These are phyloP conservation scores for Brettanomyces sp. DNA, from an alignment of 805 yeast genomes.

Conservation along the genomic window DNA sequence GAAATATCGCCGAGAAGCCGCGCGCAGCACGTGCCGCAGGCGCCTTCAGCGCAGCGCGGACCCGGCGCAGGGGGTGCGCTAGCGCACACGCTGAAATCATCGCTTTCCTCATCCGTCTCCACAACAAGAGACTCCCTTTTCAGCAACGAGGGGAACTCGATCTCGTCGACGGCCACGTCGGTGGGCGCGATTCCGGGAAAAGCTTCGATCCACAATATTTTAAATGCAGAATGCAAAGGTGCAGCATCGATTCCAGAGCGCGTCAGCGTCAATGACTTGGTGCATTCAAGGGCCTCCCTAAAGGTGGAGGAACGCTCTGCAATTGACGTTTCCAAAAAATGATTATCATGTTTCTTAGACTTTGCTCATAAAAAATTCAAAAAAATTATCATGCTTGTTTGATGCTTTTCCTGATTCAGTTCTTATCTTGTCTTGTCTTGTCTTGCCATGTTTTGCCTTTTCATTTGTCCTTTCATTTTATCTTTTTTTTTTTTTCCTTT, in stretches of 20 bases:
- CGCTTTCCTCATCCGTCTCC: constrained; percentile 17
- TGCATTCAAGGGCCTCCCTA: too few species aligned
- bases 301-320: too few species aligned
- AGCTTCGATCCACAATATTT: constrained; percentile 18
- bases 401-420: too few species aligned
- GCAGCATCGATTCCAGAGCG: neutral
- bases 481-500: too few species aligned
- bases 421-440: too few species aligned
- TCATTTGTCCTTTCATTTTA: too few species aligned
- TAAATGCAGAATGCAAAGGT: constrained; percentile 7
- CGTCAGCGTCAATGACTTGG: neutral
- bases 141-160: constrained; percentile 14
- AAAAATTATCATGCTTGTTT: too few species aligned
- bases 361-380: too few species aligned
- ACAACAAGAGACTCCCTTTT: constrained; percentile 18
- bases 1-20: neutral
- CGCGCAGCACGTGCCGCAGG: neutral
- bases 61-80: neutral
- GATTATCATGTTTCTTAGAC: too few species aligned
- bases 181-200: constrained; percentile 13
- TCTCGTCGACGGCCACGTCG: constrained; percentile 10
- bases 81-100: constrained; percentile 1
- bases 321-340: too few species aligned
- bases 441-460: too few species aligned
- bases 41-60: neutral